Evolutionary conservation across 345 rosid species (phyloP).

Genomic region (Eucalyptus erythrocorys): DNA sequence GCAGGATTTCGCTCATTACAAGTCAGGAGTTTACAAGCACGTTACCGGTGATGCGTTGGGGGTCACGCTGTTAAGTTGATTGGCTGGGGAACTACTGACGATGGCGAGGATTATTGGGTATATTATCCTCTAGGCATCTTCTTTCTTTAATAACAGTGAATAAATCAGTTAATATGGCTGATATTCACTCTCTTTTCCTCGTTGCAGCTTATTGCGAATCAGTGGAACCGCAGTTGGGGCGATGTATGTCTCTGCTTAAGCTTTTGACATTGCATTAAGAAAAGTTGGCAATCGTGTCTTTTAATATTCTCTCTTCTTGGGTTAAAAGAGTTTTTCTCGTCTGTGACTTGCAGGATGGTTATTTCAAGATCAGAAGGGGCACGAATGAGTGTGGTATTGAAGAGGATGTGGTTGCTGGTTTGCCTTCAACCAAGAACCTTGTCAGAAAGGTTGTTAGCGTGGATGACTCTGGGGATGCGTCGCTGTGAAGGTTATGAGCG

Average conservation of each 20-base stretch:
- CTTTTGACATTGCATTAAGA: background rate
- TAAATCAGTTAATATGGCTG: background rate
- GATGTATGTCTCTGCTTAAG: slow-evolving; percentile 41
- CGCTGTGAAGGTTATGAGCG: slow-evolving; percentile 3
- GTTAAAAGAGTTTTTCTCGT: background rate
- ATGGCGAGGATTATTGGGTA: slow-evolving; percentile 96
- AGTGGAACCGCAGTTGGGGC: slow-evolving; percentile 95
- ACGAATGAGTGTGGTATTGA: slow-evolving; percentile 89
- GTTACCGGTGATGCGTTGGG: slow-evolving; percentile 63
- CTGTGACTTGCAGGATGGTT: slow-evolving; percentile 58
- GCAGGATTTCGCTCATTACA: slow-evolving; percentile 94
- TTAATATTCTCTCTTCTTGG: background rate
- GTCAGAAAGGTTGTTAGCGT: slow-evolving; percentile 18
- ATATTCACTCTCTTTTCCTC: background rate
- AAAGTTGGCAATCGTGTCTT: background rate
- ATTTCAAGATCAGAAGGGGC: slow-evolving; percentile 84
- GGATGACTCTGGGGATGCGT: slow-evolving; percentile 24
- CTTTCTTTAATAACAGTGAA: background rate
- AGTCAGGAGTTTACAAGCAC: slow-evolving; percentile 90
- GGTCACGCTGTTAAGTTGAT: slow-evolving; percentile 96
- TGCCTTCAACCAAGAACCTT: slow-evolving; percentile 74
- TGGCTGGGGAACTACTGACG: slow-evolving; percentile 90
- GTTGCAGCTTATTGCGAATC: slow-evolving; percentile 84
- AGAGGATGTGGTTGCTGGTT: slow-evolving; percentile 62
- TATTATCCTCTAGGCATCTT: background rate